Base-by-base conservation (phyloP, 2,329 filamentous ascomycete genomes). In the Exutisphaerella laricina region DNA sequence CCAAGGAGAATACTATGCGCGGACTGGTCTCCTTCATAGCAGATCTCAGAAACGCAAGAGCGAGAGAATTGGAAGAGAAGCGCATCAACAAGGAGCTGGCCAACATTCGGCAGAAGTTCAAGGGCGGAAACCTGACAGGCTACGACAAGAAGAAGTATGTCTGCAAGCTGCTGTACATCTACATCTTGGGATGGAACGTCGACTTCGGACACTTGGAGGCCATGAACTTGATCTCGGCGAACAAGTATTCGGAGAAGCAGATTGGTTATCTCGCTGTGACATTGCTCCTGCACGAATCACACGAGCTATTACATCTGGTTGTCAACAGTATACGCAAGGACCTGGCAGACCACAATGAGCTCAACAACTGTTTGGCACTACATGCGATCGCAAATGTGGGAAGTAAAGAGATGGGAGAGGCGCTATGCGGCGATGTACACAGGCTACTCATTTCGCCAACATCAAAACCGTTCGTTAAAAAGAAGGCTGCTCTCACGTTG, bases 111-210 rank as follows among this genome's bases (percentile, higher is more conserved):
- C 88, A 96, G 71, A 97, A 97, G 70, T 98, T 97, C 74, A 95
- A 94, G 77, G 79, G 78, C 77, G 70, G 63, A 53, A 92, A 78
- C 62, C 73, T 98, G 45, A 95, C 84, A 63, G 94, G 92, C 54
- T 98, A 98, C 64, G 88, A 96, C 74, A 96, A 94, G 75, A 98
- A 98, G 78, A 98, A 98, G 85, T 98, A 98, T 65, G 92, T 98
- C 55, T 98, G 92, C 86, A 98, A 98, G 81, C 80, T 98, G 56
- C 75, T 98, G 49, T 98, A 98, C 67, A 97, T 98, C 60, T 98
- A 98, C 68, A 98, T 98, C 48, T 79, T 98, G 53, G 92, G 92
- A 36, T 98, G 92, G 85, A 90, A 98, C 65, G 90, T 98, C 69
- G 94, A 97, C 66, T 98, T 98, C 67, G 92, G 92, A 43, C 92